Evolutionary conservation across 805 yeast species (phyloP).

Genomic region (Zygoascus ofunaensis): DNA sequence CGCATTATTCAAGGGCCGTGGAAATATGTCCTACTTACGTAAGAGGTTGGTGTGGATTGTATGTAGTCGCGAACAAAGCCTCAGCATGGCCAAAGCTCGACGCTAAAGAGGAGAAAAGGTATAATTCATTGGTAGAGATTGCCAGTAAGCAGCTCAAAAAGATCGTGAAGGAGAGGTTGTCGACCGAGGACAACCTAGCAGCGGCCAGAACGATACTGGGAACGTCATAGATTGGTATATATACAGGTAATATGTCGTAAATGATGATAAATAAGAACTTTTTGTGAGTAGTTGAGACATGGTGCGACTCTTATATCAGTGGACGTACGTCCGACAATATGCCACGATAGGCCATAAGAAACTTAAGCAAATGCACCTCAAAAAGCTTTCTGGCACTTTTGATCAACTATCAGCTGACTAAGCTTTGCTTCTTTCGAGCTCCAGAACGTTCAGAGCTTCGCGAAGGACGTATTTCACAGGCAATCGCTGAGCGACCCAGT

Average conservation of each 20-base stretch:
- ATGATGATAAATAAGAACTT: too few relatives aligned
- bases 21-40: slow-evolving; percentile 65
- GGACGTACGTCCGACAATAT: too few relatives aligned
- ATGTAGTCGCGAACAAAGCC: slow-evolving; percentile 29
- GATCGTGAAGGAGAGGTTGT: slow-evolving; percentile 26
- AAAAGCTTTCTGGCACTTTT: too few relatives aligned
- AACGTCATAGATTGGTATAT: too few relatives aligned
- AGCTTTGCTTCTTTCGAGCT: neutral
- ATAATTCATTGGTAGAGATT: slow-evolving; percentile 30
- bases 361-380: too few relatives aligned
- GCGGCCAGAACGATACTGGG: slow-evolving; percentile 31
- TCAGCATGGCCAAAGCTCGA: slow-evolving; percentile 18
- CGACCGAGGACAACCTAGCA: slow-evolving; percentile 29
- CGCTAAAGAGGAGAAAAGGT: slow-evolving; percentile 19
- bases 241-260: too few relatives aligned
- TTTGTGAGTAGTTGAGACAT: too few relatives aligned
- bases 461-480: neutral
- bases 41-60: slow-evolving; percentile 69
- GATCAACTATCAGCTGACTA: too few relatives aligned
- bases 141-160: slow-evolving; percentile 32
- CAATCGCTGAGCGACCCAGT: slow-evolving; percentile 51
- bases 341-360: too few relatives aligned
- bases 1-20: slow-evolving; percentile 57
- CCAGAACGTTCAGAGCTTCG: neutral
- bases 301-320: too few relatives aligned